A percentile compares a stretch with the other conserved stretches of the same genome.
Evolutionary conservation across 768 basidiomycete species (phyloP).

Genomic region (Psilocybe subaeruginosa): DNA sequence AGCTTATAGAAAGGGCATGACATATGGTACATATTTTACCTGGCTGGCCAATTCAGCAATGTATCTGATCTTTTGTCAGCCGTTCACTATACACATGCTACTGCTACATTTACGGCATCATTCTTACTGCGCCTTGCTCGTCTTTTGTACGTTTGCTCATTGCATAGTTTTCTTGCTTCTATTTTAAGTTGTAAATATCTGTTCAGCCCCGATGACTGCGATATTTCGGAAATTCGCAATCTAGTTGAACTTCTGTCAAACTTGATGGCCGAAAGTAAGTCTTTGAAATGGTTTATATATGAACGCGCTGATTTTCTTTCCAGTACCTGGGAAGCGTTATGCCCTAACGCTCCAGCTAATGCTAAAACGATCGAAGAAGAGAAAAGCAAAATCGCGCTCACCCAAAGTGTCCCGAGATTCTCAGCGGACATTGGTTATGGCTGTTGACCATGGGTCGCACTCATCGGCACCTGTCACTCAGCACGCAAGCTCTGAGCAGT

Average conservation of each 20-base stretch:
- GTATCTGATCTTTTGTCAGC: constrained; percentile 43
- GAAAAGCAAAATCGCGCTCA: constrained; percentile 61
- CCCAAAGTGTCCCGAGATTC: constrained; percentile 60
- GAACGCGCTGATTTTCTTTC: background rate
- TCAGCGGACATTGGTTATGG: constrained; percentile 50
- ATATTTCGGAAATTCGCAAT: constrained; percentile 70
- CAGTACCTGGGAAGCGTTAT: constrained; percentile 93
- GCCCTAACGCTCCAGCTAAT: constrained; percentile 89
- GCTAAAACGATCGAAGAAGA: constrained; percentile 76
- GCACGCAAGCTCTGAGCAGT: constrained; percentile 48
- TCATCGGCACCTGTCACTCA: constrained; percentile 31
- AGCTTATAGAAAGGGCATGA: constrained; percentile 89
- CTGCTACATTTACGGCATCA: constrained; percentile 92
- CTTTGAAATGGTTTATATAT: background rate
- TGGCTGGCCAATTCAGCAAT: background rate
- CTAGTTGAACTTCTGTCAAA: constrained; percentile 80
- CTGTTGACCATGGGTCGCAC: constrained; percentile 43
- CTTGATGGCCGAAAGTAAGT: constrained; percentile 79
- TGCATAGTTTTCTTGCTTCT: background rate
- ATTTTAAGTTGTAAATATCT: constrained; percentile 6
- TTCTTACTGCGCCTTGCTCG: constrained; percentile 86
- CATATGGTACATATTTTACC: constrained; percentile 63
- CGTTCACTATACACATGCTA: constrained; percentile 90
- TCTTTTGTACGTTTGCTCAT: constrained; percentile 67
- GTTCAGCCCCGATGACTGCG: constrained; percentile 81